Evolutionary conservation across 805 yeast genomes (phyloP).

Genomic region (Ogataea haglerorum): DNA sequence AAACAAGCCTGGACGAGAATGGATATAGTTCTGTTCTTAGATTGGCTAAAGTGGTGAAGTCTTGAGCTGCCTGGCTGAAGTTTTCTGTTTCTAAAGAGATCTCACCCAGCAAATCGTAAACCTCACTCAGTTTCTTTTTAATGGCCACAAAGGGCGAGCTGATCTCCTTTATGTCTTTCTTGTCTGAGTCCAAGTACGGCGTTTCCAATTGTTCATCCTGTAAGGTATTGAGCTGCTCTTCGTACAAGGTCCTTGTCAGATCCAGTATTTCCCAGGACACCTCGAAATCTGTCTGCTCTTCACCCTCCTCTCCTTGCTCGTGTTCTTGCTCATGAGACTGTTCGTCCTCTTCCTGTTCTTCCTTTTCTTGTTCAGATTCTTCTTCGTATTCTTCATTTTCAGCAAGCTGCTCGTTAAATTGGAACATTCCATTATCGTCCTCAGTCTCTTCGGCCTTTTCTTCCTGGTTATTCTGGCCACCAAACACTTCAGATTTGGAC

Average conservation of each 20-base stretch:
- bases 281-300: slow-evolving; percentile 71
- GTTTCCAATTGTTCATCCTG: slow-evolving; percentile 1
- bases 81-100: slow-evolving; percentile 87
- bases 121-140: slow-evolving; percentile 61
- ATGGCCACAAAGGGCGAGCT: slow-evolving; percentile 33
- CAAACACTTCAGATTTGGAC: slow-evolving; percentile 70
- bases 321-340: slow-evolving; percentile 17
- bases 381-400: slow-evolving; percentile 31
- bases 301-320: slow-evolving; percentile 32
- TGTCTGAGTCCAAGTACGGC: slow-evolving; percentile 23
- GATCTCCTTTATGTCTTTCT: slow-evolving; percentile 19
- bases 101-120: slow-evolving; percentile 81
- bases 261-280: slow-evolving; percentile 87
- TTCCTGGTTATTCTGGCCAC: slow-evolving; percentile 38
- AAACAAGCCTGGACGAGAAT: slow-evolving; percentile 51
- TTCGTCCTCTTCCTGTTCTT: slow-evolving; percentile 31
- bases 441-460: slow-evolving; percentile 32
- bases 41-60: slow-evolving; percentile 56
- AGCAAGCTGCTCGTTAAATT: slow-evolving; percentile 28
- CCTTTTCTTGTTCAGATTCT: slow-evolving; percentile 6
- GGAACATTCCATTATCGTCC: slow-evolving; percentile 29
- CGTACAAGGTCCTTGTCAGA: slow-evolving; percentile 66
- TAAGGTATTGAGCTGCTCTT: slow-evolving; percentile 34
- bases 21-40: slow-evolving; percentile 52
- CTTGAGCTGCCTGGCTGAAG: slow-evolving; percentile 72